Evolutionary conservation across 176 grass and related monocot genomes (phyloP), one percentile per base, ranked within the genome.

Genomic region (Pontederia crassipes): DNA sequence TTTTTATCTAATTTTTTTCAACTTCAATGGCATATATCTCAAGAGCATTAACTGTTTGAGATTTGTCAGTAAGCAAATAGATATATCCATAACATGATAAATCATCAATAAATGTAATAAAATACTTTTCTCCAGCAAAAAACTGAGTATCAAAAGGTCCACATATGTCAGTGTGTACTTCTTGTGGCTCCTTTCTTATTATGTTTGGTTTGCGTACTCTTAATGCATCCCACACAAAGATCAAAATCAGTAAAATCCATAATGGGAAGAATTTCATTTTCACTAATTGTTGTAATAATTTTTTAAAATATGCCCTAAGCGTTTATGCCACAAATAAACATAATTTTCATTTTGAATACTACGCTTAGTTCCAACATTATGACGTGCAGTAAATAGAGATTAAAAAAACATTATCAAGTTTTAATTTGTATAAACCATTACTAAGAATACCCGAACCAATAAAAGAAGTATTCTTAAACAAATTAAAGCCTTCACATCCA

Each of bases 91-190:
- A 69, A 69, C 7, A 17, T 12, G 66, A 55, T 26, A 12, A 69
- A 69, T 69, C 49, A 32, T 69, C 48, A 6, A 69, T 69, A 69
- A 57, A 69, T 2, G 66, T 71, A 28, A 71, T 71, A 47, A 58
- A 71, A 24, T 74, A 75, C 51, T 49, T 66, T 77, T 69, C 59
- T 72, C 1, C 68, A 77, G 10, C 17, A 55, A 83, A 64, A 47
- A 0, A 45, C 73, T 45, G 15, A 61, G 2, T 51, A 8, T 70
- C 20, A 32, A 75, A 17, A 48, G 57, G 72, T 46, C 60, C 14
- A 51, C 72, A 70, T 18, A 81, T 76, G 40, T 66, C 0, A 15
- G 17, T 76, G 14, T 72, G 47, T 77, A 49, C 35, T 76, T 47
- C 20, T 72, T 53, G 15, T 77, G 12, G 28, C 48, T 2, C 0